A percentile compares a stretch with the other conserved stretches of the same genome.
phyloP scores from a whole-genome alignment of 2,329 filamentous ascomycete genomes.

The Epichloe typhina region DNA sequence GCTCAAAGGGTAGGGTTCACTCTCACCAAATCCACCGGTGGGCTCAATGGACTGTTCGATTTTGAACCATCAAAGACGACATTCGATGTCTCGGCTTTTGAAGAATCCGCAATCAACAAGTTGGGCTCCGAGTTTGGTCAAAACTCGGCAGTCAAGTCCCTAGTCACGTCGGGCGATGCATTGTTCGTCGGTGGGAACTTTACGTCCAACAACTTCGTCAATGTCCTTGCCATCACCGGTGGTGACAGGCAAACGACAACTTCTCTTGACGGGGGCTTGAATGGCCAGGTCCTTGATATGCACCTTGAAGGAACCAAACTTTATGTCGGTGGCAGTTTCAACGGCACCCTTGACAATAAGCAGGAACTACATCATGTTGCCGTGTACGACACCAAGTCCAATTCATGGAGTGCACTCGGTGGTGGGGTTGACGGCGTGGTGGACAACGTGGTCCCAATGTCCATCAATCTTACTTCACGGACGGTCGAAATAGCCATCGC shows the following conservation, averaged over 20 bases:
- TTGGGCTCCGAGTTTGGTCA: conserved; percentile 58
- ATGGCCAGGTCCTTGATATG: conserved; percentile 63
- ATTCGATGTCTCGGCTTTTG: conserved; percentile 48
- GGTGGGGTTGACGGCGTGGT: conserved; percentile 77
- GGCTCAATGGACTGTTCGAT: conserved; percentile 82
- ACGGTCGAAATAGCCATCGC: conserved; percentile 61
- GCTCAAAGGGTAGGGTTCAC: conserved; percentile 77
- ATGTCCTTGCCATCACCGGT: conserved; percentile 60
- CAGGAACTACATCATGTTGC: conserved; percentile 64
- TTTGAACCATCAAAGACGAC: conserved; percentile 51
- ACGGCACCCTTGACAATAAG: conserved; percentile 50
- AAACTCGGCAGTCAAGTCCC: conserved; percentile 54
- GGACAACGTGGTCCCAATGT: conserved; percentile 58
- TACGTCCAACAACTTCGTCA: conserved; percentile 50
- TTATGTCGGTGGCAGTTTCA: conserved; percentile 79
- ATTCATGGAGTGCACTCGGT: conserved; percentile 67
- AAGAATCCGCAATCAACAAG: conserved; percentile 60
- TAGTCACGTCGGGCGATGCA: conserved; percentile 50
- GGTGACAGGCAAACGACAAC: conserved; percentile 47
- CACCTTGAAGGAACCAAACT: conserved; percentile 51
- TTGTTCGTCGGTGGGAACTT: conserved; percentile 81
- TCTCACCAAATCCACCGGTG: conserved; percentile 59
- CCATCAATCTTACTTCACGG: conserved; percentile 61
- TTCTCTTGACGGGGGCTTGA: conserved; percentile 58
- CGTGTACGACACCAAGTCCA: conserved; percentile 54